Base-by-base conservation (phyloP, 345 rosid species). In the Rubroshorea leprosula region DNA sequence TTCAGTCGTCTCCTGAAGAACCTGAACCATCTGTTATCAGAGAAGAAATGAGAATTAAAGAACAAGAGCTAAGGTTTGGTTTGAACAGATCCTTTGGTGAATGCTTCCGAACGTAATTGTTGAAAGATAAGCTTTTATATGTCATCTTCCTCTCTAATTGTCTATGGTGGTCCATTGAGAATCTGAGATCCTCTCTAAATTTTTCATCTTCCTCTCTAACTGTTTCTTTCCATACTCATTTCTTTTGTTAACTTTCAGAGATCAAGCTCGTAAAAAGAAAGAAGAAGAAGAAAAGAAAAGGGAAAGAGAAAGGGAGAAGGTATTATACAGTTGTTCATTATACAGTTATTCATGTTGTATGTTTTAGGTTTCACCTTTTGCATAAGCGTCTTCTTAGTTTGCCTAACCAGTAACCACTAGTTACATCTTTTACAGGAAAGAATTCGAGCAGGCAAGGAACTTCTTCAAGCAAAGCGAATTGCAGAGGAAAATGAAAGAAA, bases 401-500 rank as follows among this genome's bases (percentile, higher is more conserved):
- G 27, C 25, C 11, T 52, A 46, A 75, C 38, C 27, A 47, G n/a
- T n/a, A n/a, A n/a, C n/a, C n/a, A n/a, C n/a, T n/a, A 23, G 35
- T 44, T 39, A 48, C 53, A 39, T 48, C 15, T 65, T 29, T 67
- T 64, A 46, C 68, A 89, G 99, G 86, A 83, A 61, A 81, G 89
- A 65, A 83, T 93, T 72, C 78, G 68, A 61, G 83, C 77, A 22
- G 83, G 96, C n/a, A 86, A 83, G 66, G 81, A 77, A 60, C 67
- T 83, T 50, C 67, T 70, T 58, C 78, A 84, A 51, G 74, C 86
- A 56, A 78, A 72, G 72, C 66, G 59, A 72, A 73, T 67, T 19
- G 82, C 85, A 0, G 96, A 79, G 71, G 97, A 86, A 43, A 78
- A 76, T 64, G 80, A 83, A 74, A 82, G 96, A 76, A 78, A 79